Percentiles rank a stretch among this genome's conserved stretches.
These are phyloP conservation scores for Phoma sp. DNA, from an alignment of 2,329 filamentous ascomycete genomes.

Conservation along the genomic window DNA sequence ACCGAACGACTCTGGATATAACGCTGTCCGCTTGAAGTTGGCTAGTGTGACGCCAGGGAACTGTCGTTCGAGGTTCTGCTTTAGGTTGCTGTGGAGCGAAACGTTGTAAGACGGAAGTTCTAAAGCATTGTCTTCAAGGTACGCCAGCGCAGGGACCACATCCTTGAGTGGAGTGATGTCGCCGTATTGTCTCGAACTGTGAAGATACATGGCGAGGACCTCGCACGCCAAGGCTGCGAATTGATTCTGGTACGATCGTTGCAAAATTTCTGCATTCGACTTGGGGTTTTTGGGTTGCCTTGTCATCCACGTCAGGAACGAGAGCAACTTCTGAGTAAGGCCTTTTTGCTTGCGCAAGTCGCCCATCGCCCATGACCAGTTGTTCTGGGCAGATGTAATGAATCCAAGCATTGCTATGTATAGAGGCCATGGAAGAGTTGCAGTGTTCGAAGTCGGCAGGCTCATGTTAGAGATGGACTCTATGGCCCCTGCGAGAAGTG, in stretches of 20 bases:
- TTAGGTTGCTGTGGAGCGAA: constrained; percentile 84
- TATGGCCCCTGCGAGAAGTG: constrained; percentile 77
- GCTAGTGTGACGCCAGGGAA: constrained; percentile 76
- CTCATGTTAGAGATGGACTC: constrained; percentile 71
- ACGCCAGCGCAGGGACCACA: constrained; percentile 76
- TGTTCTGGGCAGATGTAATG: constrained; percentile 85
- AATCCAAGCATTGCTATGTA: constrained; percentile 83
- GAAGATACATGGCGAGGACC: constrained; percentile 88
- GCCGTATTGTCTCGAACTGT: constrained; percentile 79
- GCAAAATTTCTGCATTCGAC: constrained; percentile 29
- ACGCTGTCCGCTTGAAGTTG: constrained; percentile 77
- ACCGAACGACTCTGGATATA: constrained; percentile 72
- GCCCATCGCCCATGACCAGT: constrained; percentile 93
- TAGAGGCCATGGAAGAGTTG: constrained; percentile 51
- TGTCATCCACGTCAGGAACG: constrained; percentile 65
- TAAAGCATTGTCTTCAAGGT: constrained; percentile 79
- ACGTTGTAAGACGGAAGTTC: constrained; percentile 82
- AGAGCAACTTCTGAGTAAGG: constrained; percentile 75
- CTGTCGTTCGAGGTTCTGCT: constrained; percentile 80
- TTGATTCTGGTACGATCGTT: constrained; percentile 51
- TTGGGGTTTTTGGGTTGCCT: constrained; percentile 34
- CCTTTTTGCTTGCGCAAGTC: constrained; percentile 74
- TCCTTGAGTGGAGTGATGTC: constrained; percentile 71
- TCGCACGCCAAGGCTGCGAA: constrained; percentile 85
- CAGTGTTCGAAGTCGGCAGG: constrained; percentile 61